phyloP scores from a whole-genome alignment of 2,329 filamentous ascomycete genomes.

The Fusarium clavum region DNA sequence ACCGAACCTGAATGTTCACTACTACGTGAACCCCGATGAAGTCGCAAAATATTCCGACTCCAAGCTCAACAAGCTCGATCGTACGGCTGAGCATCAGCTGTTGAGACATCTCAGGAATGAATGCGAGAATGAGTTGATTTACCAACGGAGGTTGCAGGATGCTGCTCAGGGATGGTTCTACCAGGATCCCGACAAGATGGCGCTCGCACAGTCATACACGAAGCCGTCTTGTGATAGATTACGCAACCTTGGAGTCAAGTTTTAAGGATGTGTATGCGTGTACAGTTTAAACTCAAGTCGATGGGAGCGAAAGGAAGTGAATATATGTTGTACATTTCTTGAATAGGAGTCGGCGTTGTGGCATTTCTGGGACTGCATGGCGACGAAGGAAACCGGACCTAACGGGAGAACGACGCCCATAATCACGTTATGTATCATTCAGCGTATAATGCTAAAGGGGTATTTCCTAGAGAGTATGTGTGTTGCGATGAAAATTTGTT shows the following conservation, averaged over 20 bases:
- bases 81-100: slow-evolving; percentile 79
- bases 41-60: slow-evolving; percentile 75
- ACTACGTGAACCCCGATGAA: slow-evolving; percentile 86
- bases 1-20: slow-evolving; percentile 77
- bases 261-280: slow-evolving; percentile 32
- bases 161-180: slow-evolving; percentile 91
- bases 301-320: not conserved
- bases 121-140: slow-evolving; percentile 79
- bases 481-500: slow-evolving; percentile 2
- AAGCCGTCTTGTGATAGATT: slow-evolving; percentile 67
- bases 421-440: slow-evolving; percentile 38
- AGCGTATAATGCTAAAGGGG: slow-evolving; percentile 20
- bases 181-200: slow-evolving; percentile 82
- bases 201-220: slow-evolving; percentile 68
- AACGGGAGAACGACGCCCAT: slow-evolving; percentile 28
- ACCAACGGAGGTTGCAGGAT: slow-evolving; percentile 75
- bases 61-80: slow-evolving; percentile 81
- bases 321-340: slow-evolving; percentile 36
- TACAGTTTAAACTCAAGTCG: not conserved
- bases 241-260: slow-evolving; percentile 53
- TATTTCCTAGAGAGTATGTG: slow-evolving; percentile 2
- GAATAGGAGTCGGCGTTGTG: slow-evolving; percentile 49
- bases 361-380: slow-evolving; percentile 45
- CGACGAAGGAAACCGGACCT: slow-evolving; percentile 31
- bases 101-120: slow-evolving; percentile 73